Base-by-base conservation (phyloP, 2,329 filamentous ascomycete species). In the Blastomyces emzantsi region DNA sequence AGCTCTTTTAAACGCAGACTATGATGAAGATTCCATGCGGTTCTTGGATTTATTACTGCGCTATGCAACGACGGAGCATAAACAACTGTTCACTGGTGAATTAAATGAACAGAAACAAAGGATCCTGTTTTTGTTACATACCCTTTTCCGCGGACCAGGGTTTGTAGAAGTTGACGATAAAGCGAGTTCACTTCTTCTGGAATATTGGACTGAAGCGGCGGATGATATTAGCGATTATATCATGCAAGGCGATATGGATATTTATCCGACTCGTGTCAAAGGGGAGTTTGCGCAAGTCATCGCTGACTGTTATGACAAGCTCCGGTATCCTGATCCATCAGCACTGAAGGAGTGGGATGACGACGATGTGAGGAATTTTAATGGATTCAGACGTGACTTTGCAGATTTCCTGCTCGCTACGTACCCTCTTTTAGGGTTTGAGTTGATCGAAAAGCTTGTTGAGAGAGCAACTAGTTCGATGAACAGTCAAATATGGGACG, bases 401-500 rank as follows among this genome's bases (percentile, higher is more conserved):
- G 75, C 75, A 59, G 78, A 80, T 65, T 80, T 78, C 61, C 70
- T 80, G 13, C 72, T 78, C 17, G 74, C 77, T 7, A 73, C 74
- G 1, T 79, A 78, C 66, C 74, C 76, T 0, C 73, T 79, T 30
- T 66, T 80, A 13, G 78, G 78, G 0, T 71, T 76, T 30, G 75
- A 75, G 5, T 65, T 80, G 41, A 72, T 79, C 28, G 72, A 75
- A 47, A 73, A 78, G 4, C 76, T 80, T 57, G 74, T 77, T 58
- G 71, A 75, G 62, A 73, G 69, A 54, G 73, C 77, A 45, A 70
- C 70, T 17, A 67, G 68, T 4, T 71, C 76, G 15, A 69, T 76
- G n/a, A 57, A 67, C 28, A 69, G 67, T 28, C 68, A 71, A 28
- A 72, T 77, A 61, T 80, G 78, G 78, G 72, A 71, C 45, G 74